A percentile compares a stretch with the other conserved stretches of the same genome.
These are phyloP conservation scores for Schwanniomyces vanrijiae DNA, from an alignment of 805 yeast species.

Conservation along the genomic window DNA sequence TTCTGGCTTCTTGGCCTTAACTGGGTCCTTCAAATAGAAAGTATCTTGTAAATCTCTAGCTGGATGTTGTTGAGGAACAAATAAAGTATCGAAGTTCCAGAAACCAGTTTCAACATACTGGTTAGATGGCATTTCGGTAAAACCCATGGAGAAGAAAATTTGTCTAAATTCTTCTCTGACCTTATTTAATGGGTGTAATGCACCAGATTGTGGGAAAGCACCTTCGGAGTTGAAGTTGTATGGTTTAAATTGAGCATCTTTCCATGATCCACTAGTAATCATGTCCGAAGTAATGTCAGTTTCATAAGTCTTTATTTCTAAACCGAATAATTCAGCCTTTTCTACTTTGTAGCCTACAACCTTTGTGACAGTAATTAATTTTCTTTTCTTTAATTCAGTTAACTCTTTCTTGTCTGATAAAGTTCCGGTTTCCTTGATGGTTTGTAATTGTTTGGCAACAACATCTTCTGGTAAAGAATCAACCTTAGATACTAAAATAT, in stretches of 20 bases:
- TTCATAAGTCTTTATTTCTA: conserved; percentile 76
- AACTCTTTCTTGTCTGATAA: conserved; percentile 65
- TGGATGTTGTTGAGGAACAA: conserved; percentile 99
- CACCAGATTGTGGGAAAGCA: conserved; percentile 80
- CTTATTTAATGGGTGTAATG: conserved; percentile 93
- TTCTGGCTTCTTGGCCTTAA: conserved; percentile 73
- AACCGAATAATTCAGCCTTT: conserved; percentile 84
- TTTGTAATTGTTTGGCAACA: conserved; percentile 62
- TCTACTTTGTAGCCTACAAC: conserved; percentile 69
- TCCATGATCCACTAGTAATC: conserved; percentile 83
- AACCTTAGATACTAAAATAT: conserved; percentile 65
- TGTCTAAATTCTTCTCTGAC: conserved; percentile 98
- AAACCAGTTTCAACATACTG: conserved; percentile 97
- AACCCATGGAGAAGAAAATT: conserved; percentile 96
- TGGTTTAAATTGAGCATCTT: conserved; percentile 81
- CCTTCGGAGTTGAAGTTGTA: conserved; percentile 97
- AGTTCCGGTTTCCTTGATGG: conserved; percentile 56
- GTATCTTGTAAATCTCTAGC: conserved; percentile 99
- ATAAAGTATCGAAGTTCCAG: conserved; percentile 98
- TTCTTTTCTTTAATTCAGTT: conserved; percentile 90
- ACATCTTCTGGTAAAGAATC: conserved; percentile 60
- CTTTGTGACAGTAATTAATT: conserved; percentile 71
- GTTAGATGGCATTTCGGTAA: conserved; percentile 98
- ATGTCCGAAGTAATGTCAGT: conserved; percentile 95
- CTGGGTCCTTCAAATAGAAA: conserved; percentile 94